phyloP scores from a whole-genome alignment of 768 basidiomycete species.

The Suillus tomentosus region DNA sequence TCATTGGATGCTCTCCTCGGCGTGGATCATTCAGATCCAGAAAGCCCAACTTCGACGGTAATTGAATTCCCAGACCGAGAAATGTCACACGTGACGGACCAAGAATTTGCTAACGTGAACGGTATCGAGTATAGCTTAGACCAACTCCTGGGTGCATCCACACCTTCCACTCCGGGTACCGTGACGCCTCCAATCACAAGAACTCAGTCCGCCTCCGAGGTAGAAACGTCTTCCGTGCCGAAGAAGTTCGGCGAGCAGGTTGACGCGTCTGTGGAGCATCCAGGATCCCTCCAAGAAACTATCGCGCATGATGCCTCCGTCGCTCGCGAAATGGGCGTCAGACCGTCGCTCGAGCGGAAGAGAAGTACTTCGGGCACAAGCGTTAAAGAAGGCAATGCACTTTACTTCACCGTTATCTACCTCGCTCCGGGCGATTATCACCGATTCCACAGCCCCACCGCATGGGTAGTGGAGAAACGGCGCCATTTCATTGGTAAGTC shows the following conservation, averaged over 20 bases:
- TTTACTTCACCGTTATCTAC: constrained; percentile 95
- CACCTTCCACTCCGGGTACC: constrained; percentile 43
- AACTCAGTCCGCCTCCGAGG: constrained; percentile 23
- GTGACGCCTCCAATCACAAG: constrained; percentile 32
- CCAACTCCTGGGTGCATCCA: constrained; percentile 71
- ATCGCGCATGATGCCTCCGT: constrained; percentile 71
- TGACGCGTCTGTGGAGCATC: constrained; percentile 75
- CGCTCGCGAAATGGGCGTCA: constrained; percentile 69
- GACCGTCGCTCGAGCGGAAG: constrained; percentile 36
- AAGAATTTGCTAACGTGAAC: constrained; percentile 94
- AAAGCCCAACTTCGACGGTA: constrained; percentile 42
- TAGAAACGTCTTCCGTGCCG: constrained; percentile 32
- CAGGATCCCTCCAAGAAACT: constrained; percentile 52
- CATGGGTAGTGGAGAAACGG: constrained; percentile 96
- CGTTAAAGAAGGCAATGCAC: constrained; percentile 73
- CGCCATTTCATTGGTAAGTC: constrained; percentile 89
- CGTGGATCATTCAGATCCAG: constrained; percentile 50
- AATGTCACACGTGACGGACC: constrained; percentile 73
- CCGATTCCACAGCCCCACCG: constrained; percentile 92
- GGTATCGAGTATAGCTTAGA: constrained; percentile 96
- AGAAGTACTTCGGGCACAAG: constrained; percentile 45
- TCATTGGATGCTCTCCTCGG: constrained; percentile 94
- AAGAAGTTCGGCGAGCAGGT: constrained; percentile 67
- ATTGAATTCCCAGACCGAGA: constrained; percentile 49
- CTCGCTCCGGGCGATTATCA: constrained; percentile 99